A percentile compares a stretch with the other conserved stretches of the same genome.
phyloP scores from a whole-genome alignment of 345 rosid species.

The Arabidopsis thaliana region TAIR10.1 NC_003071.7:9068001-9068500 shows the following conservation, averaged over 20 bases:
- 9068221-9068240: not conserved
- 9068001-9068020: constrained; percentile 13
- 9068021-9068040: not conserved
- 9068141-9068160: not conserved
- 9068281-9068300: constrained; percentile 15
- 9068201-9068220: not conserved
- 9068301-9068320: not conserved
- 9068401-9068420: constrained; percentile 35
- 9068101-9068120: not conserved
- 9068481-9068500: constrained; percentile 62
- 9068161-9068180: not conserved
- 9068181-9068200: constrained; percentile 9
- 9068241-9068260: not conserved
- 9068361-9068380: constrained; percentile 20
- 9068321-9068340: not conserved
- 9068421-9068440: constrained; percentile 51
- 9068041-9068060: not conserved
- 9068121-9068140: not conserved
- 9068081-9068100: not conserved
- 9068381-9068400: constrained; percentile 17
- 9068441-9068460: constrained; percentile 80
- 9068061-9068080: not conserved
- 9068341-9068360: constrained; percentile 38
- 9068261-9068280: constrained; percentile 17
- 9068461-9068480: constrained; percentile 81